phyloP scores from a whole-genome alignment of 108 stramenopile species.

The Nitzschia palea region DNA sequence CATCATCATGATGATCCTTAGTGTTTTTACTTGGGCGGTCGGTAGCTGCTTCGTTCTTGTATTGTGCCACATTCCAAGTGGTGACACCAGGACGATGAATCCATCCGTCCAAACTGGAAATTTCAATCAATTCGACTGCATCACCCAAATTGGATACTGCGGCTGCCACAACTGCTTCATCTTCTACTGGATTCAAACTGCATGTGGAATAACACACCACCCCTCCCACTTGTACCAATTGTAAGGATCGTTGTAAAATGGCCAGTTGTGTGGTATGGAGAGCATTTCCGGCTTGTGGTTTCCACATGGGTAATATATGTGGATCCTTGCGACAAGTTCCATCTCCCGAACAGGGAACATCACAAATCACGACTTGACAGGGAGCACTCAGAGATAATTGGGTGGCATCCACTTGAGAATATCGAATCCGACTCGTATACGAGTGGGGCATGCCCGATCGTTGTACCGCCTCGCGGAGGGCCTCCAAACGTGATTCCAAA shows the following conservation, averaged over 20 bases:
- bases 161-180: constrained; percentile 89
- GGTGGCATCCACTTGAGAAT: constrained; percentile 13
- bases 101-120: constrained; percentile 36
- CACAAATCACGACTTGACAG: constrained; percentile 72
- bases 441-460: constrained; percentile 55
- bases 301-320: constrained; percentile 77
- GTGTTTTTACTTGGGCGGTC: not conserved
- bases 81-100: constrained; percentile 49
- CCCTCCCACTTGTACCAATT: constrained; percentile 70
- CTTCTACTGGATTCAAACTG: constrained; percentile 88
- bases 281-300: constrained; percentile 46
- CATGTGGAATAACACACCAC: constrained; percentile 85
- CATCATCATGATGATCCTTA: constrained; percentile 5
- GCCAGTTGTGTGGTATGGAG: constrained; percentile 78
- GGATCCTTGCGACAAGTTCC: constrained; percentile 87
- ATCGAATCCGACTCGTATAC: not conserved
- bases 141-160: constrained; percentile 32
- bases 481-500: constrained; percentile 58
- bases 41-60: constrained; percentile 7
- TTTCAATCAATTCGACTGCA: not conserved
- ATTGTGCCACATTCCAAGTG: constrained; percentile 72
- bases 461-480: constrained; percentile 58
- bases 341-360: constrained; percentile 91
- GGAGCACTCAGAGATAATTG: constrained; percentile 4
- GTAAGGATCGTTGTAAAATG: constrained; percentile 68